phyloP scores from a whole-genome alignment of 495 filamentous ascomycete genomes.

The Hypoxylon trugodes region DNA sequence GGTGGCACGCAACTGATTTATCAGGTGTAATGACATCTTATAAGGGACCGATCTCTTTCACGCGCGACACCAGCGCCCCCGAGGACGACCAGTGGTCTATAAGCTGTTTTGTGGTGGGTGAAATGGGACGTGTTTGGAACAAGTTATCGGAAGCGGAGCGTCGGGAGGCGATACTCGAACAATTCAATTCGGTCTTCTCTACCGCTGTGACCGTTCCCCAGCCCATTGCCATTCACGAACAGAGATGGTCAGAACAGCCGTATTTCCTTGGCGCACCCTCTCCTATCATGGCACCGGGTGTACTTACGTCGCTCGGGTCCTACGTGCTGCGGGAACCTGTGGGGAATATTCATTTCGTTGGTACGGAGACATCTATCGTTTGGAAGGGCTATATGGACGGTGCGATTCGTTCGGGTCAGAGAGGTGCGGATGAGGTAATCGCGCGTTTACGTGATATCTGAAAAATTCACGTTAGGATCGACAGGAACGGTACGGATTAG shows the following conservation, averaged over 20 bases:
- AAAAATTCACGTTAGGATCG: too few species aligned
- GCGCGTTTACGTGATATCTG: neutral
- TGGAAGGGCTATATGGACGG: conserved; percentile 60
- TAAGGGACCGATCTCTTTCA: conserved; percentile 48
- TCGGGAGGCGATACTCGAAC: conserved; percentile 3
- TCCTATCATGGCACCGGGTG: conserved; percentile 27
- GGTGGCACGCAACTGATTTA: conserved; percentile 45
- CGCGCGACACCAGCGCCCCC: conserved; percentile 51
- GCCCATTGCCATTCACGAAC: conserved; percentile 27
- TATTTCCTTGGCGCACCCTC: conserved; percentile 36
- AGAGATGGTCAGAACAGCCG: conserved; percentile 32
- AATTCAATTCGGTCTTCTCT: conserved; percentile 21
- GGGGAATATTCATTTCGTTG: conserved; percentile 52
- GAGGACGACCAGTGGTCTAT: conserved; percentile 48
- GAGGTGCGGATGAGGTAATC: conserved; percentile 47
- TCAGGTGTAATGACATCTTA: conserved; percentile 48
- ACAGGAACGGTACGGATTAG: too few species aligned
- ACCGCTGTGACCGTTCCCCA: neutral
- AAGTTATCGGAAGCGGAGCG: conserved; percentile 12
- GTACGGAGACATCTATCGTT: conserved; percentile 49
- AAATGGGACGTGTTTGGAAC: conserved; percentile 47
- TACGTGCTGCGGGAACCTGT: conserved; percentile 29
- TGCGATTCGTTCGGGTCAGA: conserved; percentile 48
- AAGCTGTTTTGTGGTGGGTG: conserved; percentile 52
- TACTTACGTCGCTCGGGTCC: conserved; percentile 21